phyloP scores from a whole-genome alignment of 2,329 filamentous ascomycete species.

The Fusarium sp. region DNA sequence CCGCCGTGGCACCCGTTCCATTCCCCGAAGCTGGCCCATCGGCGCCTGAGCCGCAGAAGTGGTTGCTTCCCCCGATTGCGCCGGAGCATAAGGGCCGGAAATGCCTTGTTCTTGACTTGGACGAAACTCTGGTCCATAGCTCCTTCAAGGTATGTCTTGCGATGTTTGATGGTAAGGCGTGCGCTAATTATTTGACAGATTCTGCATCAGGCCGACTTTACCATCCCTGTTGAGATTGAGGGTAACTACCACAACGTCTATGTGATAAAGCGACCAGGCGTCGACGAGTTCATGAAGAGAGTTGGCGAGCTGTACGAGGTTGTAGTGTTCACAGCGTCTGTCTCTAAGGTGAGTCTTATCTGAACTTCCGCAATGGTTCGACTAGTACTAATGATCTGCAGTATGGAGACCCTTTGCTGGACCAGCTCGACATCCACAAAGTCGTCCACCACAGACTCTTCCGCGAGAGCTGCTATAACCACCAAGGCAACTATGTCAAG shows the following conservation, averaged over 20 bases:
- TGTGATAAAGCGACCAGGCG: constrained; percentile 98
- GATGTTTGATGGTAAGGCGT: neutral
- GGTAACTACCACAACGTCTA: constrained; percentile 99
- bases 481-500: constrained; percentile 99
- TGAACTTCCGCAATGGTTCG: neutral
- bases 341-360: constrained; percentile 78
- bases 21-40: constrained; percentile 53
- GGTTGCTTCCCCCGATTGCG: constrained; percentile 80
- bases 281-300: constrained; percentile 98
- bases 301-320: constrained; percentile 98
- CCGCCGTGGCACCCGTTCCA: constrained; percentile 52
- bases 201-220: constrained; percentile 97
- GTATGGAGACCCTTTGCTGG: constrained; percentile 95
- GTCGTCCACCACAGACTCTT: constrained; percentile 96
- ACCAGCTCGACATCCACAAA: constrained; percentile 96
- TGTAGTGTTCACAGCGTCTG: constrained; percentile 97
- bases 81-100: constrained; percentile 86
- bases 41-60: constrained; percentile 61
- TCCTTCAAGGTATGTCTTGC: constrained; percentile 83
- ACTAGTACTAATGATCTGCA: constrained; percentile 50
- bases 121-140: constrained; percentile 97
- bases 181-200: constrained; percentile 65
- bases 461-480: constrained; percentile 98
- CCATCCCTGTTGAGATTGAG: constrained; percentile 98
- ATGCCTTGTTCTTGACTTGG: constrained; percentile 92